phyloP scores from a whole-genome alignment of 345 rosid species.

The Diplotaxis tenuifolia region DNA sequence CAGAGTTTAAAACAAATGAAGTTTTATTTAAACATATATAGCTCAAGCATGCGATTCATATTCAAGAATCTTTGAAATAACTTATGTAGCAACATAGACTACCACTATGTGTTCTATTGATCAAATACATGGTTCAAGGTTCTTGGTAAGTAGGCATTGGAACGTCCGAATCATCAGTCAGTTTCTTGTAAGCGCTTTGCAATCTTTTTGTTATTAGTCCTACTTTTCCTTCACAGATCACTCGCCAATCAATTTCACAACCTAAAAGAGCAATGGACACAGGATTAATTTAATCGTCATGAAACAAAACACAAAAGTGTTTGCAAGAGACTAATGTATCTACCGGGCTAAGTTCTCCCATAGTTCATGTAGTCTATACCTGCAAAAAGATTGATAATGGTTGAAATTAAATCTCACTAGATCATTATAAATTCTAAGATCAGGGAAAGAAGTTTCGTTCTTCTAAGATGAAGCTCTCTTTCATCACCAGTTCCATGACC shows the following conservation, averaged over 20 bases:
- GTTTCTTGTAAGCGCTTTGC: no score
- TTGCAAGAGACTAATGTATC: no score
- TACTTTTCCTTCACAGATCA: constrained; percentile 64
- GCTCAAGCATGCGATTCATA: not conserved
- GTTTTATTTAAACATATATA: not conserved
- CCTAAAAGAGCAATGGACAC: constrained; percentile 40
- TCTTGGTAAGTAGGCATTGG: no score
- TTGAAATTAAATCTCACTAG: no score
- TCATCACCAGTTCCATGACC: constrained; percentile 78
- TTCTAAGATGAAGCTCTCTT: constrained; percentile 62
- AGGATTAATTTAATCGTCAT: not conserved
- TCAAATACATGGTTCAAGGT: no score
- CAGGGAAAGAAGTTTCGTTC: constrained; percentile 52
- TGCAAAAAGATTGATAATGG: constrained; percentile 15
- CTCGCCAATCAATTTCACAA: constrained; percentile 70
- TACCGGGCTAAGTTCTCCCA: no score
- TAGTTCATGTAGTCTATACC: constrained; percentile 95
- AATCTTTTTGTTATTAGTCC: constrained; percentile 60
- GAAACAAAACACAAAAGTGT: not conserved
- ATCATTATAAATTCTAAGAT: not conserved
- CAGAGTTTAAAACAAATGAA: not conserved
- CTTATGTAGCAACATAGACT: not conserved
- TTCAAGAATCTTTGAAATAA: not conserved
- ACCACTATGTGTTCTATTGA: no score
- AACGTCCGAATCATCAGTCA: no score